phyloP scores from a whole-genome alignment of 352 stramenopile species.

The Ophiocytium majus region DNA sequence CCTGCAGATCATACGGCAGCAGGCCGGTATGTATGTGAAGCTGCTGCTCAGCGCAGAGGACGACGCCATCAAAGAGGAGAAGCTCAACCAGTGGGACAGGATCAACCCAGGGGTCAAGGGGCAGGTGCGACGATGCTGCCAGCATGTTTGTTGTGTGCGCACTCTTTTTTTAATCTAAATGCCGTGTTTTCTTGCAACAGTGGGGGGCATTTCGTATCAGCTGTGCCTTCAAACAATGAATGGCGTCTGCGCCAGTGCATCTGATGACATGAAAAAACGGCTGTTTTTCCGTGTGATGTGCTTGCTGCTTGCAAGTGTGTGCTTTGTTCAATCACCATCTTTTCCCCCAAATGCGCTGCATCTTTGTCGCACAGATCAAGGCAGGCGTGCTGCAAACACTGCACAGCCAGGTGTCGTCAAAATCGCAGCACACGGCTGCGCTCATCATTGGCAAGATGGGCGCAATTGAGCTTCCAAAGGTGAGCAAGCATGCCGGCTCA shows the following conservation, averaged over 20 bases:
- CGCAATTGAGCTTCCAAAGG: constrained; percentile 51
- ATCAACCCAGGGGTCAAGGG: constrained; percentile 38
- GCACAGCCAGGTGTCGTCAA: constrained; percentile 32
- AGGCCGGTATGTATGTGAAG: constrained; percentile 55
- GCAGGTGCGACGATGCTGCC: constrained; percentile 2
- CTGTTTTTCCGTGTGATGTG: too few species aligned
- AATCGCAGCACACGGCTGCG: constrained; percentile 30
- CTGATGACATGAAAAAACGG: too few species aligned
- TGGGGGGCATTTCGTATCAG: too few species aligned
- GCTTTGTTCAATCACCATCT: too few species aligned
- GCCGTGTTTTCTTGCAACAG: too few species aligned
- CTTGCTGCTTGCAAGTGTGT: too few species aligned
- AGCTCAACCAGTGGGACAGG: constrained; percentile 40
- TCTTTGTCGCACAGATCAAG: constrained; percentile 38
- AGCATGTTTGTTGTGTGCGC: too few species aligned
- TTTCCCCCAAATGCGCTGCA: too few species aligned
- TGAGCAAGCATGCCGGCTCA: too few species aligned
- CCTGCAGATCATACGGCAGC: constrained; percentile 42
- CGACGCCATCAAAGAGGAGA: constrained; percentile 33
- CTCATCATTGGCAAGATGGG: constrained; percentile 53
- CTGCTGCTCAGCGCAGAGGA: constrained; percentile 48
- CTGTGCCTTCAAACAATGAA: too few species aligned
- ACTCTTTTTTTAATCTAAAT: too few species aligned
- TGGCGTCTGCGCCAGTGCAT: too few species aligned
- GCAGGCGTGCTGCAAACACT: constrained; percentile 47